A percentile compares a stretch with the other conserved stretches of the same genome.
Conservation (phyloP, 345 rosid genomes). For the Gossypium turneri region DNA sequence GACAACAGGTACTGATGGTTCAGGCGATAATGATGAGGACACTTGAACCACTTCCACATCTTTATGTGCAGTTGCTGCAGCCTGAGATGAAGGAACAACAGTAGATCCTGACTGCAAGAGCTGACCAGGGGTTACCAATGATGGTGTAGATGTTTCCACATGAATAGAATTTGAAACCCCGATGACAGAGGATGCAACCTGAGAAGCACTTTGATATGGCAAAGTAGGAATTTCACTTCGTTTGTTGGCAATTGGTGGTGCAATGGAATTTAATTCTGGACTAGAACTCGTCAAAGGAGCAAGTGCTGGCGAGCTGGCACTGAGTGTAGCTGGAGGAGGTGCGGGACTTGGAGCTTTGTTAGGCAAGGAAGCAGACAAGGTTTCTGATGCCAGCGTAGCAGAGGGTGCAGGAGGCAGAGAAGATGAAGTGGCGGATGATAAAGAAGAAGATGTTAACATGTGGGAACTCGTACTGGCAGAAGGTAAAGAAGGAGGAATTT, state of each 20-base stretch:
- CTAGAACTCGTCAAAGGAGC: constrained; percentile 47
- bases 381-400: constrained; percentile 55
- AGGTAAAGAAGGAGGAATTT: constrained; percentile 40
- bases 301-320: constrained; percentile 42
- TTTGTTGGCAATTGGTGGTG: constrained; percentile 41
- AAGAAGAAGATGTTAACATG: constrained; percentile 32
- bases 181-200: constrained; percentile 36
- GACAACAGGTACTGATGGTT: constrained; percentile 42
- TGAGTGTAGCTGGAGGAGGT: constrained; percentile 40
- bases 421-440: constrained; percentile 37
- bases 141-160: constrained; percentile 43
- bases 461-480: constrained; percentile 38
- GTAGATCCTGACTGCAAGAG: constrained; percentile 55
- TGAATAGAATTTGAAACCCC: constrained; percentile 43
- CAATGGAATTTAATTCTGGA: constrained; percentile 39
- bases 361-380: constrained; percentile 44
- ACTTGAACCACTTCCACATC: constrained; percentile 70
- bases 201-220: constrained; percentile 42
- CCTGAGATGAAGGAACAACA: constrained; percentile 35
- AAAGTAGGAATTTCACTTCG: constrained; percentile 39
- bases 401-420: constrained; percentile 38
- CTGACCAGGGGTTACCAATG: constrained; percentile 74
- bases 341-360: constrained; percentile 41
- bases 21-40: constrained; percentile 43
- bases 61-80: constrained; percentile 48